Percentiles rank a stretch among this genome's conserved stretches.
phyloP scores from a whole-genome alignment of 2,329 filamentous ascomycete genomes.

The Microcyclosporella mali region DNA sequence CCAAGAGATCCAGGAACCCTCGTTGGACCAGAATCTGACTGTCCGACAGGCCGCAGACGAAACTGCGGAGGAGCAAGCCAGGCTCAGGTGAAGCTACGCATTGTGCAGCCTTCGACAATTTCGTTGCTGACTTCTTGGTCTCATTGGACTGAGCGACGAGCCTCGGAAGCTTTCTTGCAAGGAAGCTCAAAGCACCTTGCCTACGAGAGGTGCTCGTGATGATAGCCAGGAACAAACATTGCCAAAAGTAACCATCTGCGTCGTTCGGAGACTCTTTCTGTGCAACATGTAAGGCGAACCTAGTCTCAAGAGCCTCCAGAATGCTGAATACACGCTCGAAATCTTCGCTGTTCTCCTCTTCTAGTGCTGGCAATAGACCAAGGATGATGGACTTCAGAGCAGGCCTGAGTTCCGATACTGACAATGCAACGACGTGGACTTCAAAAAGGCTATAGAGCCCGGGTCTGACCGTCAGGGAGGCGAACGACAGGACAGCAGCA shows the following conservation, averaged over 20 bases:
- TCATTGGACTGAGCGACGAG: constrained; percentile 42
- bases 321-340: constrained; percentile 82
- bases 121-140: background rate
- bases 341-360: constrained; percentile 95
- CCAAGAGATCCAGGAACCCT: constrained; percentile 86
- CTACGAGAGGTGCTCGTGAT: constrained; percentile 84
- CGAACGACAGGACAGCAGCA: constrained; percentile 84
- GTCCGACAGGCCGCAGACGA: constrained; percentile 81
- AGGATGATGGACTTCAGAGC: constrained; percentile 86
- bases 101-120: constrained; percentile 30
- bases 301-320: constrained; percentile 68
- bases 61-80: constrained; percentile 81
- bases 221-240: constrained; percentile 88
- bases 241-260: constrained; percentile 79
- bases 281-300: constrained; percentile 51
- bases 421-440: constrained; percentile 66
- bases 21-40: constrained; percentile 87
- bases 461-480: constrained; percentile 82
- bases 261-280: constrained; percentile 54
- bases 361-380: constrained; percentile 80
- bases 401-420: constrained; percentile 67
- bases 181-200: constrained; percentile 79
- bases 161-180: constrained; percentile 71
- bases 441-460: constrained; percentile 81
- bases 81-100: constrained; percentile 85